Base-by-base conservation (phyloP, 768 basidiomycete species). In the Tricholoma furcatifolium region DNA sequence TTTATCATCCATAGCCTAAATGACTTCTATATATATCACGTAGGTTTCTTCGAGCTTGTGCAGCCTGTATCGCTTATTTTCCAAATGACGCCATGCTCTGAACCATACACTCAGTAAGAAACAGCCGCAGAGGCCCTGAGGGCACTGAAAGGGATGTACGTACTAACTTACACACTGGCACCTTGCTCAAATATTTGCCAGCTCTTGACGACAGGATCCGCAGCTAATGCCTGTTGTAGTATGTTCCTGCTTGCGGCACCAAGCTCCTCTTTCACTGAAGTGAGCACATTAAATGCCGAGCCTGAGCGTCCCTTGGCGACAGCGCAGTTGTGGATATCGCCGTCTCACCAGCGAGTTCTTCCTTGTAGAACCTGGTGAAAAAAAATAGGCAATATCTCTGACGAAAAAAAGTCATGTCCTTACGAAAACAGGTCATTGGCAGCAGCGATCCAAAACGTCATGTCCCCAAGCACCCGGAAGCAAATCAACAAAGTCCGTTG, bases 271-370 rank as follows among this genome's bases (percentile, higher is more conserved):
- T 54, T 59, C n/a, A 63, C 55, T 10, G 57, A 46, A 1, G 53
- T 35, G 15, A 56, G 35, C 7, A 61, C 58, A 7, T 17, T 35
- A 10, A 47, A 23, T 1, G 56, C 43, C 9, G 54, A n/a, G n/a
- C n/a, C n/a, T n/a, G n/a, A 32, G 23, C 47, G 50, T 2, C 35
- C 31, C 17, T 58, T 51, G 5, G 50, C 52, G 6, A 50, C 27
- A 9, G 56, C 55, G 5, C 56, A 51, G 5, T 49, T 43, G 23
- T 57, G 52, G 0, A 63, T 52, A 15, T 59, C 5, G 38, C 53
- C 5, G 45, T 56, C 50, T 63, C 58, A 12, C 62, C 60, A 4
- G 51, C 62, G 4, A 61, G 49, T 20, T 63, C 55, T 32, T 63
- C 60, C 32, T 63, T 61, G 32, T 48, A 53, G 31, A 61, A 59